Evolutionary conservation across 805 yeast genomes (phyloP).

Genomic region (Jamesozyma piceae): DNA sequence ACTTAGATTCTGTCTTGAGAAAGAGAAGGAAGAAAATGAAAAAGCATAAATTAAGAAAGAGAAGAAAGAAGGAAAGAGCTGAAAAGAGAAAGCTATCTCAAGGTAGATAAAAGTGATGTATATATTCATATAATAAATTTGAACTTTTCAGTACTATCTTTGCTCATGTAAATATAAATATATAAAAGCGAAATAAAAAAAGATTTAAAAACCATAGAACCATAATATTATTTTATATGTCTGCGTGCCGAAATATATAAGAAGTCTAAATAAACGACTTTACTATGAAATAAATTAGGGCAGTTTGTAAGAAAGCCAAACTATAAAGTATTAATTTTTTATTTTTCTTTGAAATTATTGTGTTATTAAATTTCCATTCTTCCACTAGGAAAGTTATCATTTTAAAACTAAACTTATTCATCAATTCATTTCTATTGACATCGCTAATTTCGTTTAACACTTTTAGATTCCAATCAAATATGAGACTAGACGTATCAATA

Average conservation of each 20-base stretch:
- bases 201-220: neutral
- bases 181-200: neutral
- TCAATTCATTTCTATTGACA: constrained; percentile 51
- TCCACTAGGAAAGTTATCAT: constrained; percentile 30
- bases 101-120: constrained; percentile 20
- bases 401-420: constrained; percentile 46
- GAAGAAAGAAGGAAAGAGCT: constrained; percentile 89
- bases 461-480: constrained; percentile 52
- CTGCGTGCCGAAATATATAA: too few relatives aligned
- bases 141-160: too few relatives aligned
- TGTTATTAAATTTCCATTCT: constrained; percentile 27
- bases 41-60: constrained; percentile 92
- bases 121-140: neutral
- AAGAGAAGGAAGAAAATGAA: constrained; percentile 93
- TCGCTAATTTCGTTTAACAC: constrained; percentile 60
- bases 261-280: too few relatives aligned
- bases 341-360: neutral
- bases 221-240: neutral
- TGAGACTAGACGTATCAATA: constrained; percentile 55
- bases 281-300: neutral
- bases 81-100: constrained; percentile 58
- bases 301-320: neutral
- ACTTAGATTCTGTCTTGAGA: constrained; percentile 63
- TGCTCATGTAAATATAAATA: neutral
- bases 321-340: constrained; percentile 1